Base-by-base conservation (phyloP, 2,329 filamentous ascomycete genomes). In the Ophiostoma quercus region DNA sequence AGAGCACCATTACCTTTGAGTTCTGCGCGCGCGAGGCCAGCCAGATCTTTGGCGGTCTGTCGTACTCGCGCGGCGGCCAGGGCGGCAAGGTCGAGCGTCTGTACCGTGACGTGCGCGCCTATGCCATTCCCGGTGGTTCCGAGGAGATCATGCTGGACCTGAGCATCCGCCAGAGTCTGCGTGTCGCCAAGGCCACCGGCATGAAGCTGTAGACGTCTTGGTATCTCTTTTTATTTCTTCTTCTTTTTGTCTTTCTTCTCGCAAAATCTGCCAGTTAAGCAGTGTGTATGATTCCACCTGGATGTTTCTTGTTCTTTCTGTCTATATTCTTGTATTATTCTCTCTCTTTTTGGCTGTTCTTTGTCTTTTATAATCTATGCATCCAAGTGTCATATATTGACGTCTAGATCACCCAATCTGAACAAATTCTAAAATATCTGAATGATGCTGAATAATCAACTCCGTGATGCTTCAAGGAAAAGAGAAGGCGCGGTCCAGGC, bases 61-160 rank as follows among this genome's bases (percentile, higher is more conserved):
- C 90, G 76, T 98, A 98, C 83, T 94, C 89, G 71, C 88, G 94
- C 62, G 95, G 95, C 70, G 95, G 95, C 19, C 95, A 98, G 83
- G 95, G 95, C 72, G 94, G 88, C 71, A 97, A 97, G 87, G 88
- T 98, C 68, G 95, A 99, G 87, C 84, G 95, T 71, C 82, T 99
- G 76, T 98, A 98, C 81, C 87, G 95, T 73, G 95, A 99, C 79
- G 95, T 98, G 19, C 87, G 95, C 75, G 95, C 95, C 0, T 98
- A 99, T 79, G 94, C 95, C 73, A 94, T 99, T 75, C 95, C 95
- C 2, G 95, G 95, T 76, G 95, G 95, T 32, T 92, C 89, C 74
- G 94, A 99, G 83, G 95, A 99, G 85, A 99, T 99, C 74, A 99
- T 99, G 95, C 83, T 98, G 74, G 95, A 99, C 79, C 80, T 99